Percentiles rank a stretch among this genome's conserved stretches.
phyloP scores from a whole-genome alignment of 169 alveolate species.

The Cardiosporidium cionae region DNA sequence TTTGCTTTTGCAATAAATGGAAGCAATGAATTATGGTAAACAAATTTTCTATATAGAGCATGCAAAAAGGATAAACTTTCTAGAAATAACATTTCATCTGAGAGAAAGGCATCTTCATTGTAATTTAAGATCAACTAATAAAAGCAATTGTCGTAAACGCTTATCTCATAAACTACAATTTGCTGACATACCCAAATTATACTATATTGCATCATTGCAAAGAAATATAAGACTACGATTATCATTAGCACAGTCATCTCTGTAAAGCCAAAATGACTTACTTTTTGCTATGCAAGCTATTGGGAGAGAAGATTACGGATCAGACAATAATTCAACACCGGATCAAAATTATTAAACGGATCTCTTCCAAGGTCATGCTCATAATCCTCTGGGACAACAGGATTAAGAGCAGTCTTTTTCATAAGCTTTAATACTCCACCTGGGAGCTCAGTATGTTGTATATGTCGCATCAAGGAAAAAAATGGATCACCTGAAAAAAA shows the following conservation, averaged over 20 bases:
- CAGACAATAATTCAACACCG: not conserved
- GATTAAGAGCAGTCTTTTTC: not conserved
- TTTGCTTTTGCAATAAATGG: too few species aligned
- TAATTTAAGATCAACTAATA: not conserved
- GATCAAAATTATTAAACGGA: not conserved
- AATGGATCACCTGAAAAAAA: not conserved
- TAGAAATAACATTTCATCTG: too few species aligned
- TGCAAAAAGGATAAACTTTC: too few species aligned
- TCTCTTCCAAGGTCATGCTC: not conserved
- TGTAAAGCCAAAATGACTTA: not conserved
- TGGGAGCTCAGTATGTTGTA: not conserved
- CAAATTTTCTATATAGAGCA: too few species aligned
- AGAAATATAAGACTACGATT: not conserved
- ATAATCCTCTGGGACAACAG: not conserved
- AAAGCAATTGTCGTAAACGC: not conserved
- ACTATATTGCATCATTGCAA: not conserved
- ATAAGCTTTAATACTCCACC: not conserved
- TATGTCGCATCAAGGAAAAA: not conserved
- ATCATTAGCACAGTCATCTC: too few species aligned
- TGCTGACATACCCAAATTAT: not conserved
- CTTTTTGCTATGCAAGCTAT: not conserved
- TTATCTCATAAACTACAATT: not conserved
- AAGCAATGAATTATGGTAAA: too few species aligned
- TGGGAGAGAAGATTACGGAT: not conserved
- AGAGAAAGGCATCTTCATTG: too few species aligned